phyloP scores from a whole-genome alignment of 202 grass and related monocot genomes.

The Setaria viridis region DNA sequence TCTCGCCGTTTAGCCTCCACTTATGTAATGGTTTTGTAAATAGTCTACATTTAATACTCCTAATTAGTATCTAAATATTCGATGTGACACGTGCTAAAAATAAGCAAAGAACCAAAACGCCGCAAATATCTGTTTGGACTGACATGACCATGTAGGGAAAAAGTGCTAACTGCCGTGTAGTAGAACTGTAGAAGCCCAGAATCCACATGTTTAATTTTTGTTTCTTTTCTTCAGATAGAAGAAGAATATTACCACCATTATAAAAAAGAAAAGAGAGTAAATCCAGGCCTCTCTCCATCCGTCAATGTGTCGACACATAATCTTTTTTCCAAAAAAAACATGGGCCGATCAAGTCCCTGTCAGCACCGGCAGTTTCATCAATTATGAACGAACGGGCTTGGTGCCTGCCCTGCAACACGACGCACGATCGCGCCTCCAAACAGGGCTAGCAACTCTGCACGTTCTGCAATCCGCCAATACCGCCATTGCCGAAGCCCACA shows the following conservation, averaged over 20 bases:
- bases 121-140: background rate
- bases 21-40: too few species aligned
- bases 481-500: slow-evolving; percentile 39
- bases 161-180: background rate
- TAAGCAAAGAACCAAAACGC: too few species aligned
- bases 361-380: too few species aligned
- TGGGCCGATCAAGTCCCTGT: too few species aligned
- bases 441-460: background rate
- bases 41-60: too few species aligned
- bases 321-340: too few species aligned
- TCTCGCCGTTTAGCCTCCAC: too few species aligned
- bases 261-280: background rate
- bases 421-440: background rate
- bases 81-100: too few species aligned
- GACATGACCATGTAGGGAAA: background rate
- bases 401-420: background rate
- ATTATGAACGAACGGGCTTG: background rate
- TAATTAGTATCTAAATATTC: too few species aligned
- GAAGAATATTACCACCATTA: background rate
- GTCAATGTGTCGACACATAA: too few species aligned
- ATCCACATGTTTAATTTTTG: background rate
- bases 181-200: background rate
- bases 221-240: background rate
- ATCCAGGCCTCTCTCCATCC: background rate
- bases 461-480: background rate